A percentile compares a stretch with the other conserved stretches of the same genome.
Conservation (phyloP, 768 basidiomycete species). For the Arthromyces matolae region DNA sequence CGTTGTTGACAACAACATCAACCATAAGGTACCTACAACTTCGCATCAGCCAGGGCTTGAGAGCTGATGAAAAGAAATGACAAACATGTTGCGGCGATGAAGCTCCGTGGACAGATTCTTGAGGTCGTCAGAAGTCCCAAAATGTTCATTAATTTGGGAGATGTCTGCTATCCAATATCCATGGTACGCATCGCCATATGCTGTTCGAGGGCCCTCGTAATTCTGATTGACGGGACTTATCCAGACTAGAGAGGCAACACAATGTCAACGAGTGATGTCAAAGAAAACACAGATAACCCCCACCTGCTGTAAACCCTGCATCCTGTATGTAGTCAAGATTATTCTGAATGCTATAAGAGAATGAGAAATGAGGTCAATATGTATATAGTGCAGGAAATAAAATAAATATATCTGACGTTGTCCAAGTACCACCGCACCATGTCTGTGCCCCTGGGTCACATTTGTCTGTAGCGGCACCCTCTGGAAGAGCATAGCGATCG, state of each 20-base stretch:
- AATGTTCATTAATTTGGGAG: conserved; percentile 54
- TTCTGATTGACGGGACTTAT: conserved; percentile 81
- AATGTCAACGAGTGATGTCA: neutral
- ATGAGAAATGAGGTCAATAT: too few relatives aligned
- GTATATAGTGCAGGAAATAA: too few relatives aligned
- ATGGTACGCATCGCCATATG: conserved; percentile 82
- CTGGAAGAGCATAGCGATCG: conserved; percentile 72
- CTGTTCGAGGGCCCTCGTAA: conserved; percentile 63
- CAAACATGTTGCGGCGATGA: conserved; percentile 69
- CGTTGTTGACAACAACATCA: conserved; percentile 83
- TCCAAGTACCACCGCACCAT: conserved; percentile 90
- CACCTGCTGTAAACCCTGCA: conserved; percentile 78
- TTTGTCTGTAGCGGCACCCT: conserved; percentile 43
- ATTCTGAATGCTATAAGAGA: conserved; percentile 55
- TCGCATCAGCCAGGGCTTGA: neutral
- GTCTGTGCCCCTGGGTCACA: conserved; percentile 62
- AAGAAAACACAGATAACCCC: conserved; percentile 14
- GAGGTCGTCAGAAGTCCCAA: conserved; percentile 65
- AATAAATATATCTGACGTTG: conserved; percentile 34
- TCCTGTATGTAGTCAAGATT: conserved; percentile 85
- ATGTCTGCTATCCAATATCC: conserved; percentile 81
- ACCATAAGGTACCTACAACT: conserved; percentile 70
- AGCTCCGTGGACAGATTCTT: conserved; percentile 56
- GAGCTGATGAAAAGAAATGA: conserved; percentile 4
- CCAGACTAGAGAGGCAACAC: conserved; percentile 50